Evolutionary conservation across 805 yeast genomes (phyloP), one percentile per base, ranked within the genome.

Genomic region (Pichia sporocuriosa): DNA sequence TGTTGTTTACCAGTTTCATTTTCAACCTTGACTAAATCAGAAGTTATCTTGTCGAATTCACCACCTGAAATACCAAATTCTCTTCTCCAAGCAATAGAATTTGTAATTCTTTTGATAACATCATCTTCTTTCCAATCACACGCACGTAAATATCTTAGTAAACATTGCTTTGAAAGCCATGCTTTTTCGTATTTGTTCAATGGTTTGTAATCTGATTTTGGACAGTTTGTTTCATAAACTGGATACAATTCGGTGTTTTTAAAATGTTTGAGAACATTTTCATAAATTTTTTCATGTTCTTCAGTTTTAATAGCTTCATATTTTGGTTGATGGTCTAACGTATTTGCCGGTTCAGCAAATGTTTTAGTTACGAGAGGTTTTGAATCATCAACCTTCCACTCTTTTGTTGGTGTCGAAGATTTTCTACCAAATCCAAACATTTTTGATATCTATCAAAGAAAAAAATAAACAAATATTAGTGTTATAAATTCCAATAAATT

Each of bases 1-100:
- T 87, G 79, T 59, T 88, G 87, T 62, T 93, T 93, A 39, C 98
- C 98, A 1, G 95, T 81, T 59, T 81, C 93, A 63, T 86, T 86
- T 65, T 90, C 97, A 6, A 56, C 69, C 2, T 73, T 56, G 8
- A 76, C 75, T 15, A 69, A 52, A 6, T 75, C 77, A 4, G 77
- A 69, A 12, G 76, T 78, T 23, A 82, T 51, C 63, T 70, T 55
- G 59, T 54, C 55, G 61, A 67, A 48, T 56, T 78, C 50, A 61
- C 76, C 49, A 55, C 78, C 62, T 19, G 74, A 62, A 28, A 84
- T 75, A 19, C 97, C 97, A 58, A 87, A 90, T 48, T 84, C 90
- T 51, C 97, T 77, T 66, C 98, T 75, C 98, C 98, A 93, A 2
- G 85, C 81, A 20, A 93, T 58, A 0, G 97, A 80, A 30, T 72